Evolutionary conservation across 345 rosid species (phyloP).

Genomic region (Geranium brycei): DNA sequence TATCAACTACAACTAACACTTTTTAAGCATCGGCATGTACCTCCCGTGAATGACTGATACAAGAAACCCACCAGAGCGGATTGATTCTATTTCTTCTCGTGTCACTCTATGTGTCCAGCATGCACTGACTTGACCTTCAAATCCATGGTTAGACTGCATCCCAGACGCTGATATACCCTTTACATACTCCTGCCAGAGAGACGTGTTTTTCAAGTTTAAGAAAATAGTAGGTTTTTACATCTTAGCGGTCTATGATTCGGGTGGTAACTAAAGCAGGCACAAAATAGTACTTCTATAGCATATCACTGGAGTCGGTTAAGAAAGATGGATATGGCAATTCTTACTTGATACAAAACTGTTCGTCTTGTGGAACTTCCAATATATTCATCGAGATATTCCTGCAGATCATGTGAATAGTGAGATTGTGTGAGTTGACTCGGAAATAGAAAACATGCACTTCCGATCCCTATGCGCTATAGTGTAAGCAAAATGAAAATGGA

Average conservation of each 20-base stretch:
- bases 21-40: constrained; percentile 20
- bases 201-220: neutral
- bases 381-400: constrained; percentile 70
- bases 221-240: too few species aligned
- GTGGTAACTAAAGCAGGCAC: neutral
- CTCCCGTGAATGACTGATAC: constrained; percentile 95
- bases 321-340: constrained; percentile 7
- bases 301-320: too few species aligned
- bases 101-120: constrained; percentile 89
- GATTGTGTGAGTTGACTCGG: too few species aligned
- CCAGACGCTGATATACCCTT: constrained; percentile 85
- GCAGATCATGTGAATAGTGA: constrained; percentile 10
- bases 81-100: constrained; percentile 42
- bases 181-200: constrained; percentile 61
- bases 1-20: neutral
- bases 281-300: neutral
- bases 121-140: constrained; percentile 88
- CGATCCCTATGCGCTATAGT: too few species aligned
- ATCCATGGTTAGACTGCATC: constrained; percentile 74
- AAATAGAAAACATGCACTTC: too few species aligned
- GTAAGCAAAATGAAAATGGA: too few species aligned
- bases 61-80: constrained; percentile 65
- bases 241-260: too few species aligned
- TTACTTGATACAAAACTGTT: constrained; percentile 61
- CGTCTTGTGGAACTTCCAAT: constrained; percentile 57